phyloP scores from a whole-genome alignment of 2,329 filamentous ascomycete species.

The Rutstroemia sp. region DNA sequence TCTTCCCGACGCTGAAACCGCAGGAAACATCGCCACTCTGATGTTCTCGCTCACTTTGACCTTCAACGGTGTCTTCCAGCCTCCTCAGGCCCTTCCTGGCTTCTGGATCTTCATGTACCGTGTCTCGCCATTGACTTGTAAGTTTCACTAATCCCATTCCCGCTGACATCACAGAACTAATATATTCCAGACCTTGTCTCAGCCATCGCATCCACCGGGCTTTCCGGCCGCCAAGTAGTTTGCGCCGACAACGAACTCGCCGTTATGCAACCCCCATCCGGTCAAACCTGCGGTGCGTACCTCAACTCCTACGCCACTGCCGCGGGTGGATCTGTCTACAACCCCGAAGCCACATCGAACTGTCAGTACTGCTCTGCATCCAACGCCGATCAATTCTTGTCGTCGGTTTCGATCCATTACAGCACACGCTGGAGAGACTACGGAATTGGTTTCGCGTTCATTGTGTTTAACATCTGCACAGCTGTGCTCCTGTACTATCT shows the following conservation, averaged over 20 bases:
- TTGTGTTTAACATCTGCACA: constrained; percentile 46
- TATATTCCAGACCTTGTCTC: constrained; percentile 56
- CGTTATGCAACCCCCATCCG: constrained; percentile 51
- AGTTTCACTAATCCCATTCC: constrained; percentile 1
- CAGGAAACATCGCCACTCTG: constrained; percentile 69
- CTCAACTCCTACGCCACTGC: constrained; percentile 41
- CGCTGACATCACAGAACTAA: constrained; percentile 22
- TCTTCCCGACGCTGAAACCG: constrained; percentile 68
- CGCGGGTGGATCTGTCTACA: constrained; percentile 46
- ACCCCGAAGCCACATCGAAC: constrained; percentile 37
- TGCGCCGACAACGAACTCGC: constrained; percentile 67
- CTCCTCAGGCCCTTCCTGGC: constrained; percentile 53
- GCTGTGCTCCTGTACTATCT: constrained; percentile 48
- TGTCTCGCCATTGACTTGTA: constrained; percentile 43
- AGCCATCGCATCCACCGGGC: constrained; percentile 62
- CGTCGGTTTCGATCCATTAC: constrained; percentile 43
- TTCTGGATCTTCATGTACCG: constrained; percentile 89
- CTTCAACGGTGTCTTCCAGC: constrained; percentile 70
- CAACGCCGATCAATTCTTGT: constrained; percentile 44
- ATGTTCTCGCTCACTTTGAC: constrained; percentile 66
- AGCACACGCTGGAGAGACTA: constrained; percentile 60
- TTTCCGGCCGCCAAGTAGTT: constrained; percentile 57
- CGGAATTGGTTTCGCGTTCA: constrained; percentile 52
- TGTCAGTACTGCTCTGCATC: constrained; percentile 56
- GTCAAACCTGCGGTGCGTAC: constrained; percentile 53